A percentile compares a stretch with the other conserved stretches of the same genome.
Conservation (phyloP, 306 rosid species). For the Sophora flavescens region DNA sequence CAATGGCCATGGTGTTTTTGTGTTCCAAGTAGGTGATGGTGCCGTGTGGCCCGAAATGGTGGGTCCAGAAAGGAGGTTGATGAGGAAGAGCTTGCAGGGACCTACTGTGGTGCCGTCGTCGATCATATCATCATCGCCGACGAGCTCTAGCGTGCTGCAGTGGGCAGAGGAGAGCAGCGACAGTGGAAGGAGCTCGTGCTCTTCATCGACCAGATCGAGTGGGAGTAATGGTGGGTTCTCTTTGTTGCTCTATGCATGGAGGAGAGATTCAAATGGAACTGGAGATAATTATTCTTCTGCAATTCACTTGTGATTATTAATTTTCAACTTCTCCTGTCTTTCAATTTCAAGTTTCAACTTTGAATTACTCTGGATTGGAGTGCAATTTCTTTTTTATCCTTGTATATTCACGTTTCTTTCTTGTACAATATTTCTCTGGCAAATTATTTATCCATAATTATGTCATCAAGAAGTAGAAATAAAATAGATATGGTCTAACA, state of each 20-base stretch:
- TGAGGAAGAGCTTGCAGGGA: constrained; percentile 67
- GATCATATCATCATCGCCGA: constrained; percentile 38
- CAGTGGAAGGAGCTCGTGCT: constrained; percentile 81
- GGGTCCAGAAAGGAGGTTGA: constrained; percentile 73
- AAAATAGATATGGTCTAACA: not conserved
- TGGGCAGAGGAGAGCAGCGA: constrained; percentile 94
- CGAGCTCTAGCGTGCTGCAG: constrained; percentile 69
- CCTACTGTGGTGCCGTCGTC: constrained; percentile 43
- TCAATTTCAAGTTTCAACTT: constrained; percentile 26
- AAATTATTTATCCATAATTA: not conserved
- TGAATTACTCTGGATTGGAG: constrained; percentile 11
- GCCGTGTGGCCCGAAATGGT: constrained; percentile 84
- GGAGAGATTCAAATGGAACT: constrained; percentile 50
- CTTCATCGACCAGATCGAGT: constrained; percentile 71
- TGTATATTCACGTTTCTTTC: not conserved
- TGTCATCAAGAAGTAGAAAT: not conserved
- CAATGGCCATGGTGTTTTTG: constrained; percentile 73
- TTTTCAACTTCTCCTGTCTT: not conserved
- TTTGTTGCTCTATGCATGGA: constrained; percentile 82
- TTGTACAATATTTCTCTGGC: not conserved
- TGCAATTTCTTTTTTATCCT: constrained; percentile 8
- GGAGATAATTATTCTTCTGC: not conserved
- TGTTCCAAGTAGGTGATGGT: constrained; percentile 80
- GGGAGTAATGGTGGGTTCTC: constrained; percentile 78
- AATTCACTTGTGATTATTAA: constrained; percentile 26